These are phyloP conservation scores for Saccharomyces hybrid DNA, from an alignment of 1,139 yeast species.

Conservation along the genomic window DNA sequence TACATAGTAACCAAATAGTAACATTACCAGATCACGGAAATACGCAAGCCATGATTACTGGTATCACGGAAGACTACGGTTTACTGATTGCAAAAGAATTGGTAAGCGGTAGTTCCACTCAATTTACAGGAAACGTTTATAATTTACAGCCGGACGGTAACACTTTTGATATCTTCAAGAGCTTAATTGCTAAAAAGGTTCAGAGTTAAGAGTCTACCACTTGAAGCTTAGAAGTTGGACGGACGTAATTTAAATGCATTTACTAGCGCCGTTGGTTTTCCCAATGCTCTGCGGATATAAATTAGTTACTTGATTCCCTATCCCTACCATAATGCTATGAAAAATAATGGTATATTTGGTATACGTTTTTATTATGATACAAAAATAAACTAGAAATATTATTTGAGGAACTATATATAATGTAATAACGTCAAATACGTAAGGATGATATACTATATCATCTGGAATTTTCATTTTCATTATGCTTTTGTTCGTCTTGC, in stretches of 20 bases:
- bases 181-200: constrained; percentile 66
- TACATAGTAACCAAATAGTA: constrained; percentile 65
- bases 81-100: constrained; percentile 68
- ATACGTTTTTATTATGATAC: constrained; percentile 1
- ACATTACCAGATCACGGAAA: constrained; percentile 42
- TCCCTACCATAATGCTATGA: not conserved
- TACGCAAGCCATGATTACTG: constrained; percentile 57
- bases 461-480: constrained; percentile 10
- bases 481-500: constrained; percentile 28
- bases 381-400: constrained; percentile 1
- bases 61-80: constrained; percentile 82
- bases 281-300: not conserved
- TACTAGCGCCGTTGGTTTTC: not conserved
- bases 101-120: constrained; percentile 33
- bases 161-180: constrained; percentile 90
- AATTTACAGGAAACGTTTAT: constrained; percentile 45
- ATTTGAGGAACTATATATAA: constrained; percentile 3
- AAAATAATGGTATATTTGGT: not conserved
- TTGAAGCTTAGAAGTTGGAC: not conserved
- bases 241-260: not conserved
- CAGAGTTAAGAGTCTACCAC: not conserved
- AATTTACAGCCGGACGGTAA: constrained; percentile 96
- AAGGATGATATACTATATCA: constrained; percentile 2
- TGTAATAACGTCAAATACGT: constrained; percentile 2
- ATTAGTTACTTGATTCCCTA: not conserved